Conservation (phyloP, 2,329 filamentous ascomycete genomes). For the Diaporthe velutina region DNA sequence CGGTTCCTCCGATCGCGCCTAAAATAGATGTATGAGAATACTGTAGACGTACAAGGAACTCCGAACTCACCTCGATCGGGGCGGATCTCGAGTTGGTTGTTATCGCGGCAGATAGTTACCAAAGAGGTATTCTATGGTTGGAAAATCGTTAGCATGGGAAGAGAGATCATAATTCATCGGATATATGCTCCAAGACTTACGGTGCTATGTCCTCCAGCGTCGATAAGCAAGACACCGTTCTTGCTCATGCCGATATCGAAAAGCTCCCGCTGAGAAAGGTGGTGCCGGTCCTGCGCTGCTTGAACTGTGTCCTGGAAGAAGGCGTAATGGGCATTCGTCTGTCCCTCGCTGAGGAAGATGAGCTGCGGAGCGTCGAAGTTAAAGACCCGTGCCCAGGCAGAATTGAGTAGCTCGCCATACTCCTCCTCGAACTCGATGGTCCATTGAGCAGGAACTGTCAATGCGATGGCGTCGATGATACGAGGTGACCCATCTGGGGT, state of each 20-base stretch:
- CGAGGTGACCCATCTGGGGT: not conserved
- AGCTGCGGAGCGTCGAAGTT: not conserved
- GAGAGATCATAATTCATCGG: too few relatives aligned
- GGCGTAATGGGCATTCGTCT: not conserved
- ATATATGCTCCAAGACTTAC: not conserved
- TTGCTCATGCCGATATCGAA: not conserved
- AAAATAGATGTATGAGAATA: not conserved
- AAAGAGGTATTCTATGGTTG: not conserved
- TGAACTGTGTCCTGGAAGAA: not conserved
- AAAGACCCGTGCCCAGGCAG: not conserved
- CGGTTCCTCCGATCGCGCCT: not conserved
- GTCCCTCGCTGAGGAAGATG: slow-evolving; percentile 1
- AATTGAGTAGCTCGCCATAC: not conserved
- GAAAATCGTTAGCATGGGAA: not conserved
- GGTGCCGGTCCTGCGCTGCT: not conserved
- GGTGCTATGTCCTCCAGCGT: slow-evolving; percentile 2
- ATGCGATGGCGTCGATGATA: not conserved
- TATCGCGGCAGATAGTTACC: not conserved
- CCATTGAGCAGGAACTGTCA: slow-evolving; percentile 9
- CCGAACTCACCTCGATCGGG: not conserved
- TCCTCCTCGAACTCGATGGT: not conserved
- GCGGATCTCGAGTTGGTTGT: not conserved
- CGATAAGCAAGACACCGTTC: not conserved
- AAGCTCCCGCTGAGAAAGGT: not conserved
- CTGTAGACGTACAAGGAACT: not conserved